Percentiles rank a stretch among this genome's conserved stretches.
phyloP scores from a whole-genome alignment of 1,284 basidiomycete species.

The Moesziomyces sp. region DNA sequence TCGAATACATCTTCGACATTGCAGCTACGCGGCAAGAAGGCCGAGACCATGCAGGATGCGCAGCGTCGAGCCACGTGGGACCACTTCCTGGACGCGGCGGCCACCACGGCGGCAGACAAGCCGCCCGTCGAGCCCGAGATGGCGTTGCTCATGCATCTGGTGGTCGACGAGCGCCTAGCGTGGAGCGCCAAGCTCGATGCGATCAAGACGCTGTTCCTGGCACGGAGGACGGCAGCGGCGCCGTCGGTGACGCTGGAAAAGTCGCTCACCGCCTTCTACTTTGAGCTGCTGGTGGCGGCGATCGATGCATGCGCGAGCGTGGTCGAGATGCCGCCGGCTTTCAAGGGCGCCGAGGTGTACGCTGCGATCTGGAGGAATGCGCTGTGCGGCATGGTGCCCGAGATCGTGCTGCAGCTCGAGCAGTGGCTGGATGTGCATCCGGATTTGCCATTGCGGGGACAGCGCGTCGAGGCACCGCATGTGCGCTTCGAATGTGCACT shows the following conservation, averaged over 20 bases:
- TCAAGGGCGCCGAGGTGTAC: slow-evolving; percentile 38
- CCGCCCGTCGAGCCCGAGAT: slow-evolving; percentile 37
- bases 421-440: slow-evolving; percentile 43
- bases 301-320: slow-evolving; percentile 41
- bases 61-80: slow-evolving; percentile 40
- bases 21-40: slow-evolving; percentile 10
- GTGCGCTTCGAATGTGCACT: slow-evolving; percentile 38
- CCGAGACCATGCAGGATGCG: slow-evolving; percentile 30
- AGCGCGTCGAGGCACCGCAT: slow-evolving; percentile 36
- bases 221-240: slow-evolving; percentile 23
- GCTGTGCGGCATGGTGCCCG: slow-evolving; percentile 44
- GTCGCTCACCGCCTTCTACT: slow-evolving; percentile 45
- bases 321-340: slow-evolving; percentile 22
- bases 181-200: slow-evolving; percentile 42
- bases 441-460: slow-evolving; percentile 28
- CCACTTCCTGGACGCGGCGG: slow-evolving; percentile 28
- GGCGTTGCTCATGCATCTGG: slow-evolving; percentile 31
- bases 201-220: slow-evolving; percentile 41
- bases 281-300: slow-evolving; percentile 37
- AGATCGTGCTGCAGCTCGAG: slow-evolving; percentile 41
- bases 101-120: slow-evolving; percentile 10
- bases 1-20: slow-evolving; percentile 2
- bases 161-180: slow-evolving; percentile 25
- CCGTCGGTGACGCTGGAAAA: slow-evolving; percentile 42
- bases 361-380: slow-evolving; percentile 42